phyloP scores from a whole-genome alignment of 495 filamentous ascomycete genomes.

The Trichoderma reesei region DNA sequence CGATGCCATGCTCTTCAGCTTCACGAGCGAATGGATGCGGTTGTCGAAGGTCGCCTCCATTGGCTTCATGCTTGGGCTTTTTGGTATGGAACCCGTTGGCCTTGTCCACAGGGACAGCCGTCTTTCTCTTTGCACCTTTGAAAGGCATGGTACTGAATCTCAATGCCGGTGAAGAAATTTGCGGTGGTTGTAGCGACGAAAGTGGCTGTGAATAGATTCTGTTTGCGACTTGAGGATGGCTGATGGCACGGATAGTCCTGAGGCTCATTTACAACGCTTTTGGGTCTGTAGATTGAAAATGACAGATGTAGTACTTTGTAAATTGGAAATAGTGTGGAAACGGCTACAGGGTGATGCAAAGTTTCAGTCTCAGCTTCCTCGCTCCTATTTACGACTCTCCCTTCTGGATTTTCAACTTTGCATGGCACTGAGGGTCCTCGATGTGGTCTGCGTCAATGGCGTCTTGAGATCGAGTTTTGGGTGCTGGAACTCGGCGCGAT shows the following conservation, averaged over 20 bases:
- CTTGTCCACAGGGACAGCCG: not conserved
- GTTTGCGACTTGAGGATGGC: not conserved
- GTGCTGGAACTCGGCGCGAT: not conserved
- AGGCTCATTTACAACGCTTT: not conserved
- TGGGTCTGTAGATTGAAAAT: not conserved
- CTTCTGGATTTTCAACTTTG: not conserved
- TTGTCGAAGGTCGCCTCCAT: conserved; percentile 20
- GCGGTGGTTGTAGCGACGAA: not conserved
- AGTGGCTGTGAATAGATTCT: not conserved
- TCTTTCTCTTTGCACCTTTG: not conserved
- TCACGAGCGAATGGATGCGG: conserved; percentile 35
- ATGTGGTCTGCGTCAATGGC: conserved; percentile 7
- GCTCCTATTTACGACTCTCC: not conserved
- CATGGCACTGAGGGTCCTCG: not conserved
- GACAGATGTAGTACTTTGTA: not conserved
- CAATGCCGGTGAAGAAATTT: not conserved
- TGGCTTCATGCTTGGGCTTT: not conserved
- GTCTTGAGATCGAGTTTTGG: conserved; percentile 4
- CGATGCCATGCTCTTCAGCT: conserved; percentile 57
- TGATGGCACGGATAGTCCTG: not conserved
- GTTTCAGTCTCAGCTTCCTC: too few species aligned
- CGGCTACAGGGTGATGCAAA: too few species aligned
- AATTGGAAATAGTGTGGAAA: too few species aligned
- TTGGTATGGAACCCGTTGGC: not conserved
- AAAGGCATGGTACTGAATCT: not conserved